Evolutionary conservation across 495 filamentous ascomycete genomes (phyloP).

Genomic region (Penicillium longicatenatum): DNA sequence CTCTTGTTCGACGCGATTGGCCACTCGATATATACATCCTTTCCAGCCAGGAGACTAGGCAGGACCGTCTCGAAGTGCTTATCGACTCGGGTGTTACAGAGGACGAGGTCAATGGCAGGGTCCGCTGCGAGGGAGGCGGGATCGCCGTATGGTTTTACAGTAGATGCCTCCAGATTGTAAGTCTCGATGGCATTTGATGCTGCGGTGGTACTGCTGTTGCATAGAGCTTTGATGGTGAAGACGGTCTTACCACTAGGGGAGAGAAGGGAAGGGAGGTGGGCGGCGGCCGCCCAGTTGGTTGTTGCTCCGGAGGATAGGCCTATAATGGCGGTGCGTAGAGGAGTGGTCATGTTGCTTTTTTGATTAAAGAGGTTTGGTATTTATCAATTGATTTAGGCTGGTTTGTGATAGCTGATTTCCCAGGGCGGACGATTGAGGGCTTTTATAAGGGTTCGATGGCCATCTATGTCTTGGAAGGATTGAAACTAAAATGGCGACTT

Average conservation of each 20-base stretch:
- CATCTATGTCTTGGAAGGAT: no score
- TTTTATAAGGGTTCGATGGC: no score
- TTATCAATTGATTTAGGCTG: no score
- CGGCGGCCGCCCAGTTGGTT: not conserved
- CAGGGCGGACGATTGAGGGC: no score
- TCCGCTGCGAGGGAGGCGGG: slow-evolving; percentile 1
- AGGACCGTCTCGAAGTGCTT: not conserved
- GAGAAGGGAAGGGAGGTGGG: not conserved
- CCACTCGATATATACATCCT: slow-evolving; percentile 1
- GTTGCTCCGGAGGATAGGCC: not conserved
- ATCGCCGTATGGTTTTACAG: not conserved
- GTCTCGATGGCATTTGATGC: not conserved
- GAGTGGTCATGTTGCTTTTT: not conserved
- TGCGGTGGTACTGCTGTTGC: not conserved
- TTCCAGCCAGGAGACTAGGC: not conserved
- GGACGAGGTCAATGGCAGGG: not conserved
- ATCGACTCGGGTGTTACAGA: slow-evolving; percentile 1
- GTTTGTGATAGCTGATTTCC: not conserved
- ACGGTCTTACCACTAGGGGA: not conserved
- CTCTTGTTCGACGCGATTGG: not conserved
- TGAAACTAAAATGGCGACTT: no score
- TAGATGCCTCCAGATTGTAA: not conserved
- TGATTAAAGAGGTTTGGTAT: no score
- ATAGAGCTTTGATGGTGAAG: not conserved
- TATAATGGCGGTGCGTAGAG: not conserved